Evolutionary conservation across 2,329 filamentous ascomycete genomes (phyloP).

Genomic region (Colletotrichum caudatum): DNA sequence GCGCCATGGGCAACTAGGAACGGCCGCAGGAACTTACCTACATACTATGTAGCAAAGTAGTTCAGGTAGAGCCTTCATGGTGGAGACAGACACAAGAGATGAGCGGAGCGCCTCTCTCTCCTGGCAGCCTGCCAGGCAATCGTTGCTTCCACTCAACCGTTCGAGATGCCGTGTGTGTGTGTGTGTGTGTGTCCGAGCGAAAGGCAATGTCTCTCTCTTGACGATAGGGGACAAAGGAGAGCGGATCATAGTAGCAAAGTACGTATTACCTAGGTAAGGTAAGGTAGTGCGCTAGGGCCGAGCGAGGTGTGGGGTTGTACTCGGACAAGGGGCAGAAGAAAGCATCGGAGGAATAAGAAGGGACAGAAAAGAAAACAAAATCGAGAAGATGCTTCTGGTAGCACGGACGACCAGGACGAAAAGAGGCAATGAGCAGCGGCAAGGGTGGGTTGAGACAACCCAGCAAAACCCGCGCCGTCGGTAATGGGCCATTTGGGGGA

Average conservation of each 20-base stretch:
- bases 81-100: constrained; percentile 13
- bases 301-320: constrained; percentile 17
- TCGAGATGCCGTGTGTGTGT: constrained; percentile 3
- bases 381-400: background rate
- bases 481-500: constrained; percentile 13
- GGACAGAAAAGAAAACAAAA: constrained; percentile 19
- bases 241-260: constrained; percentile 19
- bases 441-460: constrained; percentile 39
- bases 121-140: background rate
- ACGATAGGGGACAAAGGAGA: constrained; percentile 15
- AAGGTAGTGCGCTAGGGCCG: background rate
- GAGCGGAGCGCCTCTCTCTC: constrained; percentile 25
- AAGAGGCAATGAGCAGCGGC: constrained; percentile 29
- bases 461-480: constrained; percentile 37
- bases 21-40: constrained; percentile 9
- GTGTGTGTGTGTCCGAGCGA: constrained; percentile 29
- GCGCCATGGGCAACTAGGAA: constrained; percentile 18
- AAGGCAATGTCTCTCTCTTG: constrained; percentile 21
- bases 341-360: constrained; percentile 30
- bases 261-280: background rate
- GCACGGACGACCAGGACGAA: constrained; percentile 22
- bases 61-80: background rate
- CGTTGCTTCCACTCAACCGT: background rate
- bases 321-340: constrained; percentile 27
- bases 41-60: background rate